Evolutionary conservation across 768 basidiomycete species (phyloP).

Genomic region (Auricularia sp.): DNA sequence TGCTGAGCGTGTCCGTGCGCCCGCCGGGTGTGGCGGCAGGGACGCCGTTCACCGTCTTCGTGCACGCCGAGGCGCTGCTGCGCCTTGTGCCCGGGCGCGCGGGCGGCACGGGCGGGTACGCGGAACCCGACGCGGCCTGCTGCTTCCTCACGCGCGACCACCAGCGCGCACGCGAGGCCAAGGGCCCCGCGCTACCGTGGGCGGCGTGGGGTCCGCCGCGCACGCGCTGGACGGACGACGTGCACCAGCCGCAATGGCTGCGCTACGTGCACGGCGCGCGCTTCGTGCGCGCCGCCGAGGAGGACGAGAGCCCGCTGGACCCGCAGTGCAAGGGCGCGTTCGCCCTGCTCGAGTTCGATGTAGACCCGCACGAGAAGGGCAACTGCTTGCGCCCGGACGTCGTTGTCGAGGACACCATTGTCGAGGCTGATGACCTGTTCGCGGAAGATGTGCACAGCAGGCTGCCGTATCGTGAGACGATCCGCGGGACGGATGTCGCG

Average conservation of each 20-base stretch:
- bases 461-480: constrained; percentile 24
- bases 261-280: constrained; percentile 36
- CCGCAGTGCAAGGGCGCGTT: constrained; percentile 9
- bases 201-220: constrained; percentile 28
- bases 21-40: neutral
- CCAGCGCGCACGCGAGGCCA: constrained; percentile 5
- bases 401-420: neutral
- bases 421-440: constrained; percentile 17
- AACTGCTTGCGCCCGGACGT: neutral
- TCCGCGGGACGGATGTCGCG: constrained; percentile 16
- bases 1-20: neutral
- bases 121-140: constrained; percentile 18
- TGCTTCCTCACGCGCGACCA: constrained; percentile 25
- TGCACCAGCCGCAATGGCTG: constrained; percentile 30
- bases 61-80: constrained; percentile 3
- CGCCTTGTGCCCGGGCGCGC: neutral
- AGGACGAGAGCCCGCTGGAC: neutral
- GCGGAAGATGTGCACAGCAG: constrained; percentile 16
- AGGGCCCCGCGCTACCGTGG: constrained; percentile 22
- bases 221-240: constrained; percentile 24
- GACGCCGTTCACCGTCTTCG: constrained; percentile 22
- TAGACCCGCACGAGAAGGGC: constrained; percentile 4
- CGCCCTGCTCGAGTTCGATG: constrained; percentile 26
- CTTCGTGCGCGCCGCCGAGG: constrained; percentile 19
- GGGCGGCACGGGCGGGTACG: neutral